Base-by-base conservation (phyloP, 495 filamentous ascomycete genomes). In the Xylaria flabelliformis region DNA sequence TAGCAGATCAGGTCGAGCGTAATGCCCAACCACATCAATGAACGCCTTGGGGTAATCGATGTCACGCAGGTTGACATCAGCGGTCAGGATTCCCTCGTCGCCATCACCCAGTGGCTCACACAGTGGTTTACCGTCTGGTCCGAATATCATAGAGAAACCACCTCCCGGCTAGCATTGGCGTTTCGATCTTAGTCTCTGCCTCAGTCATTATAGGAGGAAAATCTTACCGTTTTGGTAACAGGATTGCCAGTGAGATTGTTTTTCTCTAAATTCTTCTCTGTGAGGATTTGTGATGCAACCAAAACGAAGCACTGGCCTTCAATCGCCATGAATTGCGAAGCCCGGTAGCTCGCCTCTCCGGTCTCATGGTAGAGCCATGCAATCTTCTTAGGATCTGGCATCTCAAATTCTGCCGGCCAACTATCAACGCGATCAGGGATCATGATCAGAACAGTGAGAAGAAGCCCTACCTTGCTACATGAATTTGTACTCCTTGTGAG, bases 391-490 rank as follows among this genome's bases (percentile, higher is more conserved):
- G 78, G 77, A 58, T 77, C 77, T 55, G 77, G 77, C 77, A 79
- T 79, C 71, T 79, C 77, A 32, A 79, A 79, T 63, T 78, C 77
- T 51, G 77, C 74, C 34, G 77, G 77, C 77, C 77, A 79, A 59
- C 77, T 79, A 55, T 56, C 10, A 19, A 48, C 61, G 53, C 46
- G 71, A 69, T 67, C 67, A 63, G 41, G 41, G 21, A 53, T 51
- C n/a, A 7, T 26, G 36, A 41, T 61, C n/a, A 39, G 59, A 46
- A 70, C 29, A 53, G 69, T 34, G 67, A 74, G 71, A 12, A 80
- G n/a, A 73, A 73, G 12, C 85, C 86, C 85, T 84, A 90, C 15
- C 85, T 86, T 13, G 87, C 83, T 39, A 90, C 82, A 78, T 90
- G 89, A 67, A 91, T 85, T 50, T 87, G 76, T 53, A 88, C 87